These are phyloP conservation scores for Aspergillus vadensis DNA, from an alignment of 2,329 filamentous ascomycete genomes.

Conservation along the genomic window DNA sequence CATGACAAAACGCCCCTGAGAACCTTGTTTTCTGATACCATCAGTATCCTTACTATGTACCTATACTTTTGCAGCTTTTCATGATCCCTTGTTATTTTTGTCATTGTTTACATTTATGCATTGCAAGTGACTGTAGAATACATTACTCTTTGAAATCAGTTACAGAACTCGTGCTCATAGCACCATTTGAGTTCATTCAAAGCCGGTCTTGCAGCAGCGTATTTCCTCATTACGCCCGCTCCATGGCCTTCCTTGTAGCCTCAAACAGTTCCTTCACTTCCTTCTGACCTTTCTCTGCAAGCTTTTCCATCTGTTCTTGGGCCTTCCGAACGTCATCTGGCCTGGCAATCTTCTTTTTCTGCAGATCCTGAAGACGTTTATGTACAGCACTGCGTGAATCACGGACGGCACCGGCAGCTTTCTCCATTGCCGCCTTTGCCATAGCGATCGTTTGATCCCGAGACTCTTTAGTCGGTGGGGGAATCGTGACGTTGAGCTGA, in stretches of 20 bases:
- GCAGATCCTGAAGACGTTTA: conserved; percentile 48
- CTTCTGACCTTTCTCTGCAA: conserved; percentile 49
- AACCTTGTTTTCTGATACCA: conserved; percentile 1
- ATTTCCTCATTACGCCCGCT: conserved; percentile 29
- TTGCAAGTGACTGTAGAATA: too few relatives aligned
- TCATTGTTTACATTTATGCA: too few relatives aligned
- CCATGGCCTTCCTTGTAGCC: conserved; percentile 41
- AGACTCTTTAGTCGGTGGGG: conserved; percentile 51
- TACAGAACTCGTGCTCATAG: too few relatives aligned
- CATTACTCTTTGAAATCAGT: too few relatives aligned
- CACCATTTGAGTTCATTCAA: too few relatives aligned
- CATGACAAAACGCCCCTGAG: conserved; percentile 30
- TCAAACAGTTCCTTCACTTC: conserved; percentile 51
- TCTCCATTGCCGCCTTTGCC: conserved; percentile 48
- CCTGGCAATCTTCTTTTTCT: conserved; percentile 46
- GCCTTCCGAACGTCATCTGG: conserved; percentile 51
- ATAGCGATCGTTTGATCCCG: conserved; percentile 43
- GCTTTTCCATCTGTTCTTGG: conserved; percentile 51
- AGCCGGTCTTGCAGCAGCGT: not conserved
- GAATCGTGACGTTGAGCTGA: conserved; percentile 49
- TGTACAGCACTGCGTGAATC: conserved; percentile 48
- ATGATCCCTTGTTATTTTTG: not conserved
- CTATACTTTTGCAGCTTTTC: not conserved
- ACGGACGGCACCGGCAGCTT: conserved; percentile 41
- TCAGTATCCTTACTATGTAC: conserved; percentile 16